Evolutionary conservation across 169 alveolate species (phyloP).

Genomic region (Eimeria maxima): DNA sequence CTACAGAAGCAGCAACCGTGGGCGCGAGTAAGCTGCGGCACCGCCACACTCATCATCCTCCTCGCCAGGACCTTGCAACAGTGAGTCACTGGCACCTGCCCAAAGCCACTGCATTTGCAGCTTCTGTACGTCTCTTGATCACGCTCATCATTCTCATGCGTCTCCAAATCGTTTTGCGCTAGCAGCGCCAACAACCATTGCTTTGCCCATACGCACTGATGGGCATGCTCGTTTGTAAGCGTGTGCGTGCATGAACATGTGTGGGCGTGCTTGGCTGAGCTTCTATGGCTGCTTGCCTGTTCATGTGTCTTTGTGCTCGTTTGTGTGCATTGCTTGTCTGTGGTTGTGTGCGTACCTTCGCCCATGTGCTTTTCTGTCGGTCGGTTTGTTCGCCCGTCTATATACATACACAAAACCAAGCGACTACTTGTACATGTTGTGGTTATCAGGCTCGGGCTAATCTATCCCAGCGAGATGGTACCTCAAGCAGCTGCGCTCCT

Average conservation of each 20-base stretch:
- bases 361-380: not conserved
- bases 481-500: constrained; percentile 76
- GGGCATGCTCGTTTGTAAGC: not conserved
- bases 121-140: not conserved
- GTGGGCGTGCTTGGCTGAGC: not conserved
- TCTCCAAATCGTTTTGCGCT: not conserved
- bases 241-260: not conserved
- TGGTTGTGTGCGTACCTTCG: not conserved
- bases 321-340: not conserved
- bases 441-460: constrained; percentile 59
- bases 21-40: constrained; percentile 63
- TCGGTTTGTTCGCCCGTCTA: not conserved
- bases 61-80: constrained; percentile 74
- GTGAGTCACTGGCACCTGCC: constrained; percentile 28
- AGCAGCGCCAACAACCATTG: not conserved
- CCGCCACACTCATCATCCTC: constrained; percentile 72
- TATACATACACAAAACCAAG: not conserved
- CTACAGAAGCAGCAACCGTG: constrained; percentile 22
- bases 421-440: not conserved
- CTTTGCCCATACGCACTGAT: not conserved
- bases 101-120: not conserved
- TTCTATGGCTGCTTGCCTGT: not conserved
- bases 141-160: not conserved
- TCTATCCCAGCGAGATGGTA: constrained; percentile 61
- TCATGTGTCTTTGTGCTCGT: not conserved